phyloP scores from a whole-genome alignment of 169 alveolate species.

The Eimeria brunetti region DNA sequence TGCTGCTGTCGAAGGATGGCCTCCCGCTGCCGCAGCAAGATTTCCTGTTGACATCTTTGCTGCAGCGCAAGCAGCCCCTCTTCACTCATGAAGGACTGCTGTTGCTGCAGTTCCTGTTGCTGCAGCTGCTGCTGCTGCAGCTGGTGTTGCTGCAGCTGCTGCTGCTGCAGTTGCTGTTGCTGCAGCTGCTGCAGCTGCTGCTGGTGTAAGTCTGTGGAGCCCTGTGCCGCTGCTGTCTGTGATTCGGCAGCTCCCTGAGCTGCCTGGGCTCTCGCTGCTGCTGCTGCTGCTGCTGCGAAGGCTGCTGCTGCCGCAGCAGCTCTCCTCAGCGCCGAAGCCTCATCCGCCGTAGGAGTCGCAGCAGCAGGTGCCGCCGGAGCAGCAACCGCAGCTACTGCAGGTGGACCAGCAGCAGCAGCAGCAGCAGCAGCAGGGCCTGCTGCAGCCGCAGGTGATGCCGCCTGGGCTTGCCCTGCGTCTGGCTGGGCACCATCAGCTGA shows the following conservation, averaged over 20 bases:
- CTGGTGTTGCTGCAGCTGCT: conserved; percentile 7
- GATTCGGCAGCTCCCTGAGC: background rate
- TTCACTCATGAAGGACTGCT: conserved; percentile 22
- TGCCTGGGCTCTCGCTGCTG: conserved; percentile 27
- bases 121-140: conserved; percentile 18
- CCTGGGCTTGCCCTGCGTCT: conserved; percentile 5
- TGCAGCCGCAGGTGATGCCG: conserved; percentile 40
- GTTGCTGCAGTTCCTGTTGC: conserved; percentile 31
- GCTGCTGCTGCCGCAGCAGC: conserved; percentile 49
- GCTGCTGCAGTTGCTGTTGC: conserved; percentile 14
- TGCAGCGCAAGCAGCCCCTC: conserved; percentile 51
- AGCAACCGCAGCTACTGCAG: background rate
- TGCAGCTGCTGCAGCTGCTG: conserved; percentile 7
- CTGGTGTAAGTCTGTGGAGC: background rate
- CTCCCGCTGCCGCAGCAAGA: conserved; percentile 47
- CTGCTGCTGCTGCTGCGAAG: conserved; percentile 42
- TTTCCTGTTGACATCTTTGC: conserved; percentile 56
- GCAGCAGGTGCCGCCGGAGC: conserved; percentile 25
- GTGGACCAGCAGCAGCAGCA: conserved; percentile 8
- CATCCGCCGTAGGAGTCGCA: background rate
- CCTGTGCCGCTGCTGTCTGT: background rate
- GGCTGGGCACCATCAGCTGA: conserved; percentile 10
- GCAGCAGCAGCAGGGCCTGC: conserved; percentile 46
- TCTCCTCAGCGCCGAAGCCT: background rate
- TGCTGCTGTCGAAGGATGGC: conserved; percentile 18